Conservation (phyloP, 495 filamentous ascomycete genomes). For the Trichodelitschia bisporula region DNA sequence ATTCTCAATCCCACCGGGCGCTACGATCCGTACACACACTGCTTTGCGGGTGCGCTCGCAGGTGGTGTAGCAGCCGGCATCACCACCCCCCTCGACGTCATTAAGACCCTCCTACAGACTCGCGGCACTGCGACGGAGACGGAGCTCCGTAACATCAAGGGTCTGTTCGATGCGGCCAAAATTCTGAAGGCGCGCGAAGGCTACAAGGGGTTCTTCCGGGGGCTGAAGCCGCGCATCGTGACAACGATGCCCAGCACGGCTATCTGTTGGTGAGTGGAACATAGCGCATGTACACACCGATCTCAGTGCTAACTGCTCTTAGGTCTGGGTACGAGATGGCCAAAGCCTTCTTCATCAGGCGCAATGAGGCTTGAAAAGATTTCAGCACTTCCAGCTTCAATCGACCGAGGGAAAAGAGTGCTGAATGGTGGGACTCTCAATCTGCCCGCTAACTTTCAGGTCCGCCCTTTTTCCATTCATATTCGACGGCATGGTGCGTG, state of each 20-base stretch:
- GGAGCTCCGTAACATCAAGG: constrained; percentile 65
- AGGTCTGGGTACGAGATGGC: constrained; percentile 63
- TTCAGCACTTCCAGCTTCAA: too few species aligned
- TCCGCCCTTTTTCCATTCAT: too few species aligned
- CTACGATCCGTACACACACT: constrained; percentile 86
- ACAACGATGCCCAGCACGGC: constrained; percentile 97
- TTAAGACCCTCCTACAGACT: constrained; percentile 92
- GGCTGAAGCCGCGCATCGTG: constrained; percentile 70
- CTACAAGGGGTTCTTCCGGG: constrained; percentile 70
- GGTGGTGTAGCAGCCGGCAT: constrained; percentile 82
- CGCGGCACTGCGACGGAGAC: constrained; percentile 55
- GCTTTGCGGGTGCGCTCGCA: constrained; percentile 70
- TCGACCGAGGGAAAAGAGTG: too few species aligned
- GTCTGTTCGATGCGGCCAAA: constrained; percentile 55
- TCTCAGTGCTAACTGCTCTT: constrained; percentile 7
- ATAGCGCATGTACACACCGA: constrained; percentile 1
- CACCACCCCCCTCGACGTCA: constrained; percentile 89
- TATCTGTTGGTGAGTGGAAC: constrained; percentile 69
- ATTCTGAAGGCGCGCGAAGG: constrained; percentile 73
- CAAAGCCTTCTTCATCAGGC: constrained; percentile 41
- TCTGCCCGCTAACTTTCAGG: too few species aligned
- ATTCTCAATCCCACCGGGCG: constrained; percentile 59
- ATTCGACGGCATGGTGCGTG: too few species aligned
- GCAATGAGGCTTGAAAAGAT: too few species aligned
- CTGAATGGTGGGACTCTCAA: too few species aligned